Evolutionary conservation across 176 grass and related monocot genomes (phyloP).

Genomic region (Saccharum spontaneum): DNA sequence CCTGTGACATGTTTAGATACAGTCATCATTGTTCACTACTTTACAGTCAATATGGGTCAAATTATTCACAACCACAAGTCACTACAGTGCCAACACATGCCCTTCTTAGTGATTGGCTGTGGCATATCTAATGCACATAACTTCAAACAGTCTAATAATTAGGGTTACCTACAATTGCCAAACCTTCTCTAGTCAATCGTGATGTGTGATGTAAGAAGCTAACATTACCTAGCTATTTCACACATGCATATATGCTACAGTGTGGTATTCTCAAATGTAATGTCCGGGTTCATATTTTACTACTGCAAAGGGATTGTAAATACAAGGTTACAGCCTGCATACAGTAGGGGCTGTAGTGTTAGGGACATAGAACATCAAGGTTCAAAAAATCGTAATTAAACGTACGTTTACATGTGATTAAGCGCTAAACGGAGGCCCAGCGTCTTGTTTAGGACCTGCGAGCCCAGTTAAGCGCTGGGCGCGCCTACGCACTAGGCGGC

Average conservation of each 20-base stretch:
- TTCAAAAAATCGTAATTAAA: no score
- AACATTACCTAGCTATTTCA: slow-evolving; percentile 9
- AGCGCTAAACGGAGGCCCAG: no score
- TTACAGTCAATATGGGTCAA: not conserved
- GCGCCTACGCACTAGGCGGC: no score
- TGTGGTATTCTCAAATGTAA: not conserved
- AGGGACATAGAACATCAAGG: not conserved
- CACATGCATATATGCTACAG: not conserved
- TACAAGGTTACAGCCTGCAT: not conserved
- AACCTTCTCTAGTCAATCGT: not conserved
- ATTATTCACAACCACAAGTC: slow-evolving; percentile 1
- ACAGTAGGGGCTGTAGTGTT: not conserved
- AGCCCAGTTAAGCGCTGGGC: no score
- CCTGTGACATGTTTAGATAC: not conserved
- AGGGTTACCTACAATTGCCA: not conserved
- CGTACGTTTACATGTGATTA: no score
- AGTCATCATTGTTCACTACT: slow-evolving; percentile 13
- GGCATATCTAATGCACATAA: slow-evolving; percentile 16
- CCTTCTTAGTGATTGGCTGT: not conserved
- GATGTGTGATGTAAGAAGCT: not conserved
- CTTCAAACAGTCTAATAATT: slow-evolving; percentile 1
- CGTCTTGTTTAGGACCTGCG: no score
- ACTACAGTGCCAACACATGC: not conserved
- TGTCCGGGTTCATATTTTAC: not conserved
- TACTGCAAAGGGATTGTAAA: not conserved